Percentiles rank a stretch among this genome's conserved stretches.
Conservation (phyloP, 208 protist genomes). For the Leptomonas seymouri region DNA sequence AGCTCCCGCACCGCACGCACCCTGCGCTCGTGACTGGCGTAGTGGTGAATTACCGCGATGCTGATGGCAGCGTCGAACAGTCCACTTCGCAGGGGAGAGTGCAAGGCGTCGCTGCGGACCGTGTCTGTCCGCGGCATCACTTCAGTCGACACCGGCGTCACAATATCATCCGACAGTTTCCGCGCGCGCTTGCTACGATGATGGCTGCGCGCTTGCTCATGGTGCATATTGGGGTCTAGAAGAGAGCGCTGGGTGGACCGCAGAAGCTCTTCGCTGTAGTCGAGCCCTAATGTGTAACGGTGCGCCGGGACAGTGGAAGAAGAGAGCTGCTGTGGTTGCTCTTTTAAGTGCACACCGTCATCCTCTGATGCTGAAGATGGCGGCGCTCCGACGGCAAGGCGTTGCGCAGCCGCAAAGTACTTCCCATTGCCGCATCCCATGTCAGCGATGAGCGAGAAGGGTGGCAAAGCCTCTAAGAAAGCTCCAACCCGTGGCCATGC, state of each 20-base stretch:
- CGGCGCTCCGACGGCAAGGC: neutral
- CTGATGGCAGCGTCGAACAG: conserved; percentile 83
- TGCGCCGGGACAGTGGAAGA: conserved; percentile 18
- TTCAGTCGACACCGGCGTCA: conserved; percentile 16
- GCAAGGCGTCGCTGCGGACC: conserved; percentile 62
- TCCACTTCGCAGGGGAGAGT: conserved; percentile 61
- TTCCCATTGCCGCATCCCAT: conserved; percentile 92
- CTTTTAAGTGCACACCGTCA: neutral
- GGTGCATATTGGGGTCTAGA: conserved; percentile 48
- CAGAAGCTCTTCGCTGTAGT: conserved; percentile 68
- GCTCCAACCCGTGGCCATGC: conserved; percentile 76
- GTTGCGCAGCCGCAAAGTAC: conserved; percentile 60
- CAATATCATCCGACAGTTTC: conserved; percentile 3
- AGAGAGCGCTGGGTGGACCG: conserved; percentile 49
- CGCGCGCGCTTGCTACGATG: conserved; percentile 11
- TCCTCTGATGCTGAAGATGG: neutral
- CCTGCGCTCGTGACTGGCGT: conserved; percentile 62
- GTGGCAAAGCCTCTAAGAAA: conserved; percentile 71
- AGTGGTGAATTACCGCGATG: conserved; percentile 93
- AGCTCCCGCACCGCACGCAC: conserved; percentile 62
- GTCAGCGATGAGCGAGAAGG: conserved; percentile 72
- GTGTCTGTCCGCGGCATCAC: conserved; percentile 57
- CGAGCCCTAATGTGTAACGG: conserved; percentile 69
- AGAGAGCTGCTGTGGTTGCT: conserved; percentile 3
- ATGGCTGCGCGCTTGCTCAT: conserved; percentile 2